Base-by-base conservation (phyloP, 2,329 filamentous ascomycete genomes). In the Colletotrichum tropicicola region DNA sequence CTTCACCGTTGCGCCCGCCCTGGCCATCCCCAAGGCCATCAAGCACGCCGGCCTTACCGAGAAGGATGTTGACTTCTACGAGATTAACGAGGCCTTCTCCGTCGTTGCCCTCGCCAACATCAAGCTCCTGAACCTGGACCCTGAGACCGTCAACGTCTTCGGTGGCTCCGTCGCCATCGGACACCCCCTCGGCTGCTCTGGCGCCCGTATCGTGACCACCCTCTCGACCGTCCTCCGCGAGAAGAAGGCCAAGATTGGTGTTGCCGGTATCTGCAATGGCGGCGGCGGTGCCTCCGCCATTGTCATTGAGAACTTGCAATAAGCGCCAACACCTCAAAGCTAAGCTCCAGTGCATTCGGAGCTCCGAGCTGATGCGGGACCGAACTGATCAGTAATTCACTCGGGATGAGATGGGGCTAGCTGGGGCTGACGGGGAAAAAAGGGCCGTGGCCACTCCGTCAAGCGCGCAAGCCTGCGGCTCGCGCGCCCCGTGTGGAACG, bases 51-150 rank as follows among this genome's bases (percentile, higher is more conserved):
- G 92, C 68, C 82, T 99, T 68, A 87, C 89, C 61, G 86, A 90
- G 71, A 88, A 91, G 68, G 86, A 92, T 65, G 86, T 99, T 63
- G 95, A 98, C 74, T 96, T 89, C 72, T 99, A 96, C 79, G 96
- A 99, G 86, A 98, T 99, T 86, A 99, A 99, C 85, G 96, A 99
- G 85, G 96, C 96, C 43, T 99, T 99, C 85, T 96, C 92, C 68
- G 96, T 97, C 52, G 96, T 99, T 68, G 93, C 96, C 39, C 87
- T 99, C 55, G 94, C 96, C 70, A 99, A 99, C 85, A 89, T 97
- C 83, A 97, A 99, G 88, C 80, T 98, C 59, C 89, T 99, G 41
- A 86, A 85, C 67, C 82, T 99, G 61, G 84, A 85, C 69, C 87
- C 92, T 70, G 92, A 94, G 65, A 97, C 94, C 82, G 94, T 99